Percentiles rank a stretch among this genome's conserved stretches.
These are phyloP conservation scores for Phytophthora pini DNA, from an alignment of 352 stramenopile genomes.

Conservation along the genomic window DNA sequence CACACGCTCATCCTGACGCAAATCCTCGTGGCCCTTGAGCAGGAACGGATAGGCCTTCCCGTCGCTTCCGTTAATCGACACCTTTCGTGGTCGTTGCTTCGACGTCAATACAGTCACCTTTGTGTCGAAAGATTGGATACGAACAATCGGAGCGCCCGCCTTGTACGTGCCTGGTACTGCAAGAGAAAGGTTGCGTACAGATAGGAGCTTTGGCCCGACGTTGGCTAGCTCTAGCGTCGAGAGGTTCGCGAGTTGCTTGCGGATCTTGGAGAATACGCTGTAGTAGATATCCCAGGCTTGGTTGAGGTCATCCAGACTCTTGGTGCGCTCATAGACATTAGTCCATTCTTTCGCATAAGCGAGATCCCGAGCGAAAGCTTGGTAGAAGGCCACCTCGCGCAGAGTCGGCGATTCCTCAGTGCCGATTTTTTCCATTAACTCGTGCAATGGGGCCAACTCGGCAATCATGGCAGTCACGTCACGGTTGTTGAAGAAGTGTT, in stretches of 20 bases:
- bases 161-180: conserved; percentile 96
- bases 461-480: conserved; percentile 98
- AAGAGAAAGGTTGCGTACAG: conserved; percentile 94
- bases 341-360: conserved; percentile 86
- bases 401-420: conserved; percentile 75
- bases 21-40: conserved; percentile 99
- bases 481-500: conserved; percentile 97
- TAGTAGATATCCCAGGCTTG: conserved; percentile 99
- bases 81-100: conserved; percentile 99
- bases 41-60: conserved; percentile 99
- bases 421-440: conserved; percentile 84
- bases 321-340: conserved; percentile 79
- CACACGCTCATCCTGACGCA: conserved; percentile 99
- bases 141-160: conserved; percentile 82
- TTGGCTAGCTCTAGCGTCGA: conserved; percentile 97
- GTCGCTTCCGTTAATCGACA: conserved; percentile 98
- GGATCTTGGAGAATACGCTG: conserved; percentile 95
- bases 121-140: conserved; percentile 94
- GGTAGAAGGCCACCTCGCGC: conserved; percentile 85
- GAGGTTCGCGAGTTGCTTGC: conserved; percentile 94
- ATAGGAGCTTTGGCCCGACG: conserved; percentile 96
- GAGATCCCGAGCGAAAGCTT: conserved; percentile 95
- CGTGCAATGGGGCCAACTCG: conserved; percentile 95
- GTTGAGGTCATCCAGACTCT: conserved; percentile 85
- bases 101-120: conserved; percentile 98